Evolutionary conservation across 106 monocot genomes (phyloP).

Genomic region (Dioscorea zingiberensis): DNA sequence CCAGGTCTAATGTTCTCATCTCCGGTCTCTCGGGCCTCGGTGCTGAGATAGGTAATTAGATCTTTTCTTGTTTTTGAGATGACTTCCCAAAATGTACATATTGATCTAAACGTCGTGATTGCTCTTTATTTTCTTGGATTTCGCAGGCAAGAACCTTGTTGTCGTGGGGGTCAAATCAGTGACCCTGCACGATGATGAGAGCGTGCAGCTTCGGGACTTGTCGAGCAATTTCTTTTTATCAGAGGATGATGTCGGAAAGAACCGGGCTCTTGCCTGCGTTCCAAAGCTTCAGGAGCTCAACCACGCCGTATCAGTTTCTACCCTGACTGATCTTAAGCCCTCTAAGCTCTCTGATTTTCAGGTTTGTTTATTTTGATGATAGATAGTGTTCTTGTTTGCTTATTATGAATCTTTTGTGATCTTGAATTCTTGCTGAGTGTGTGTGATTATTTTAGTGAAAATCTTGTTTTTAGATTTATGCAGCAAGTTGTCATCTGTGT

Average conservation of each 20-base stretch:
- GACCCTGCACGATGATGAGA: slow-evolving; percentile 66
- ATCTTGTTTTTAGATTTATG: neutral
- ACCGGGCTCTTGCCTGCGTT: slow-evolving; percentile 60
- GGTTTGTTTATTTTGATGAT: slow-evolving; percentile 25
- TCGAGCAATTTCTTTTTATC: slow-evolving; percentile 76
- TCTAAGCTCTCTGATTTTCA: slow-evolving; percentile 77
- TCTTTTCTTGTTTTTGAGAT: too few species aligned
- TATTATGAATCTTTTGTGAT: too few species aligned
- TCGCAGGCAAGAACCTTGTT: slow-evolving; percentile 83
- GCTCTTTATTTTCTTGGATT: neutral
- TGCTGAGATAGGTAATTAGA: slow-evolving; percentile 55
- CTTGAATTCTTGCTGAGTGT: neutral
- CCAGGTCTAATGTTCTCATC: slow-evolving; percentile 63
- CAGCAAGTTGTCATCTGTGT: too few species aligned
- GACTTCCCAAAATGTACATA: too few species aligned
- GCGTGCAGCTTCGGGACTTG: slow-evolving; percentile 67
- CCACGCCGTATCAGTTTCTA: slow-evolving; percentile 61
- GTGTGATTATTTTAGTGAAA: neutral
- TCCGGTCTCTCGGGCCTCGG: slow-evolving; percentile 78
- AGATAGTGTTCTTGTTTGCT: too few species aligned
- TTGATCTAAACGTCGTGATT: neutral
- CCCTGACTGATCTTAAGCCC: slow-evolving; percentile 32
- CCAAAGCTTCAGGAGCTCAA: slow-evolving; percentile 84
- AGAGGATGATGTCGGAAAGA: slow-evolving; percentile 70
- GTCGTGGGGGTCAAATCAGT: slow-evolving; percentile 83